Base-by-base conservation (phyloP, 2,329 filamentous ascomycete species). In the Penicillium expansum region DNA sequence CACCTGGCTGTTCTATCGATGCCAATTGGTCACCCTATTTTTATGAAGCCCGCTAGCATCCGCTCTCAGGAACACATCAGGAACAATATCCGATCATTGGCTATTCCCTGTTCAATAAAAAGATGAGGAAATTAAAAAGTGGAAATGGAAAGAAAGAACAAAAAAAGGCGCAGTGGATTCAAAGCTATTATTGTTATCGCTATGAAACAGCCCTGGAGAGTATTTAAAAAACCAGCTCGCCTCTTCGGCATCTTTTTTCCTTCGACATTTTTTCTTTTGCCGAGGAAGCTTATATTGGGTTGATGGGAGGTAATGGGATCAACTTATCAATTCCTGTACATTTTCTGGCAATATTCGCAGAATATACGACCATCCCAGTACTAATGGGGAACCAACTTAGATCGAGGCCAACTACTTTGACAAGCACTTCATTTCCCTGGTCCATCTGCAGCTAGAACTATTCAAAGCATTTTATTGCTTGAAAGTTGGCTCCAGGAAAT, bases 341-440 rank as follows among this genome's bases (percentile, higher is more conserved):
- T 18, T 13, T 7, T 10, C 27, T 44, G 4, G 20, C 27, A 18
- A 14, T 27, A 27, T 24, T 29, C 10, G 2, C 16, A 4, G 24
- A 27, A 30, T 30, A 49, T 16, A 37, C 22, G 43, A 8, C 33
- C n/a, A 1, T 49, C 24, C 20, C 10, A 37, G 22, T 10, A 11
- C 47, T 7, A 29, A 18, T 7, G 35, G 14, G 48, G 27, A 32
- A 51, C 29, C 27, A 43, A 51, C 14, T 43, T 32, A 32, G 37
- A 51, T 18, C 48, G 35, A 50, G 48, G 3, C 16, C 48, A 30
- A 41, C 48, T 41, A 41, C 48, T 50, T 50, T 50, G 48, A 22
- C 48, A 50, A 50, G 48, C 24, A 41, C 35, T 41, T 22, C 18
- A 41, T 41, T 30, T 30, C 24, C 27, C 35, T 41, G 13, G 11